Conservation (phyloP, 106 monocot genomes). For the Phalaenopsis equestris region DNA sequence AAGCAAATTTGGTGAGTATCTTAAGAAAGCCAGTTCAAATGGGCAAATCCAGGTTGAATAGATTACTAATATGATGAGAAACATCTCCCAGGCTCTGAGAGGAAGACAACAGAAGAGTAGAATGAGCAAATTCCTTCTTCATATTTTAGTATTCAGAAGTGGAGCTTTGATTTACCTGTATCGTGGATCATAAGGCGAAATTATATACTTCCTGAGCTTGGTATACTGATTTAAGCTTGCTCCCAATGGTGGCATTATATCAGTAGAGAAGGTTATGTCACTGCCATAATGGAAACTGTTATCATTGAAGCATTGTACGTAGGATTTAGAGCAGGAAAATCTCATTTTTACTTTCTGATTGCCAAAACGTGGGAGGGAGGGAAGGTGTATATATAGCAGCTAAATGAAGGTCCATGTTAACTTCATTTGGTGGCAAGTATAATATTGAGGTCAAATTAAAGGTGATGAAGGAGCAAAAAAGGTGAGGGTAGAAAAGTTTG, state of each 20-base stretch:
- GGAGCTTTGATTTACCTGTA: conserved; percentile 27
- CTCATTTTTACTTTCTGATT: too few relatives aligned
- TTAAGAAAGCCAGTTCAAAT: conserved; percentile 59
- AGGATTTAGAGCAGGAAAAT: neutral
- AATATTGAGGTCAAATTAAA: too few relatives aligned
- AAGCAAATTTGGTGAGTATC: conserved; percentile 30
- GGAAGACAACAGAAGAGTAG: neutral
- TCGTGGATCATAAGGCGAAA: conserved; percentile 41
- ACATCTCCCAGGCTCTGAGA: conserved; percentile 50
- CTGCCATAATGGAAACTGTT: conserved; percentile 8
- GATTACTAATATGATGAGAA: conserved; percentile 56
- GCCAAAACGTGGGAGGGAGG: neutral
- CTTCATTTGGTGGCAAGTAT: too few relatives aligned
- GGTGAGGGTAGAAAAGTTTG: too few relatives aligned
- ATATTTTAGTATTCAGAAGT: neutral
- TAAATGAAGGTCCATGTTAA: too few relatives aligned
- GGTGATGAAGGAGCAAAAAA: too few relatives aligned
- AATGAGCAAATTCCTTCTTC: neutral
- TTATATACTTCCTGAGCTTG: conserved; percentile 24
- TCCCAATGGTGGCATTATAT: conserved; percentile 42
- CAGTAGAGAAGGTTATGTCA: conserved; percentile 10
- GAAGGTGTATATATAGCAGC: neutral
- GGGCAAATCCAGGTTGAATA: conserved; percentile 73
- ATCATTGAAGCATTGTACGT: conserved; percentile 5
- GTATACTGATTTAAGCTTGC: conserved; percentile 21